Percentiles rank a stretch among this genome's conserved stretches.
Evolutionary conservation across 1,284 basidiomycete species (phyloP).

Genomic region (Kalmanozyma brasiliensis): DNA sequence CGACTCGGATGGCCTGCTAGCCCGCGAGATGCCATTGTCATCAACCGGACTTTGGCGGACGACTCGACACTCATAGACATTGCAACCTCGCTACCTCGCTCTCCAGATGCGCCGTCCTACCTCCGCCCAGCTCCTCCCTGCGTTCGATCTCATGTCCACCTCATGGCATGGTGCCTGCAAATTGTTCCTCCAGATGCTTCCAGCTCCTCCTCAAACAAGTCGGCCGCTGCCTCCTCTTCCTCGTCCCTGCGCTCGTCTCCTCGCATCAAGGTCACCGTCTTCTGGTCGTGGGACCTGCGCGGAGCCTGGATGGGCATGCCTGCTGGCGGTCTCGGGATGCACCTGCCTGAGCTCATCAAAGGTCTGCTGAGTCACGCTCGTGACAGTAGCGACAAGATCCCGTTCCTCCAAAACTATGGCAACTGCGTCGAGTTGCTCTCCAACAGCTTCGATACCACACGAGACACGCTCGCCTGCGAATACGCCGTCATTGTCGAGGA

Average conservation of each 20-base stretch:
- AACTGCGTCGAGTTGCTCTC: slow-evolving; percentile 82
- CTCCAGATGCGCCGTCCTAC: slow-evolving; percentile 89
- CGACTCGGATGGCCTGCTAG: slow-evolving; percentile 95
- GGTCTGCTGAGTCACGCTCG: slow-evolving; percentile 81
- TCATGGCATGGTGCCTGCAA: slow-evolving; percentile 96
- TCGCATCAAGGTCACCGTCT: slow-evolving; percentile 76
- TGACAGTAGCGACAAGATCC: slow-evolving; percentile 78
- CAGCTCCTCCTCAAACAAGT: slow-evolving; percentile 64
- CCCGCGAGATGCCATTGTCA: slow-evolving; percentile 68
- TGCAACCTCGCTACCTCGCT: slow-evolving; percentile 92
- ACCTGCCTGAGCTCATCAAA: slow-evolving; percentile 82
- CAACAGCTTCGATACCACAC: slow-evolving; percentile 79
- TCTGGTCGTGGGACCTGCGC: slow-evolving; percentile 95
- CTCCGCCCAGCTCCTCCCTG: slow-evolving; percentile 92
- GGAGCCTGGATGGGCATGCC: slow-evolving; percentile 75
- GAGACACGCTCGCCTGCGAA: slow-evolving; percentile 84
- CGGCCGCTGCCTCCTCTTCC: slow-evolving; percentile 4
- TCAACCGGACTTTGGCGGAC: slow-evolving; percentile 45
- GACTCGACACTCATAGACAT: slow-evolving; percentile 82
- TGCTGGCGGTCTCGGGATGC: slow-evolving; percentile 67
- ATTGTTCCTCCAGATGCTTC: slow-evolving; percentile 66
- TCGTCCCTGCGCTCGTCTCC: slow-evolving; percentile 19
- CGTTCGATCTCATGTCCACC: slow-evolving; percentile 86
- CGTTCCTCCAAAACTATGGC: slow-evolving; percentile 81
- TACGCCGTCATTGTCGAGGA: slow-evolving; percentile 83